Conservation (phyloP, 495 filamentous ascomycete species). For the Annulohypoxylon moriforme region DNA sequence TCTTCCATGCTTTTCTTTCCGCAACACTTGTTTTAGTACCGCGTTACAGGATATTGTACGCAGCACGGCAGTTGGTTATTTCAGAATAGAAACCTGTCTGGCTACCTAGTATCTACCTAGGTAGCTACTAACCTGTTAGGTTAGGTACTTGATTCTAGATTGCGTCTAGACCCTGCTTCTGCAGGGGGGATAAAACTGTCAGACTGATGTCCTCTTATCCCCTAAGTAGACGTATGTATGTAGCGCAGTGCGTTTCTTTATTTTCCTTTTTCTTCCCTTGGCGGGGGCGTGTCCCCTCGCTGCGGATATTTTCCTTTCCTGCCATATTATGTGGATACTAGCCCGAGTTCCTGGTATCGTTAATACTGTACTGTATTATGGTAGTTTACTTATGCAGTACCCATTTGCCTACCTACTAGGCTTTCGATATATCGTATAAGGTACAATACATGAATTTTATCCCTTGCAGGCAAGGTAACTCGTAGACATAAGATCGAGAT, state of each 20-base stretch:
- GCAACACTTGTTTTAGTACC: conserved; percentile 9
- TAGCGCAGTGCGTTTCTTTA: not conserved
- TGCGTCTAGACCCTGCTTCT: not conserved
- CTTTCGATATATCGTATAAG: not conserved
- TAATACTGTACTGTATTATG: not conserved
- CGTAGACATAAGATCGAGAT: conserved; percentile 21
- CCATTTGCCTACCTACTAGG: conserved; percentile 20
- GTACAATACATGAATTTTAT: not conserved
- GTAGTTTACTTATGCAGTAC: too few relatives aligned
- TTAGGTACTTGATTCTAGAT: conserved; percentile 7
- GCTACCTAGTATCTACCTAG: too few relatives aligned
- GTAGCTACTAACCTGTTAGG: conserved; percentile 11
- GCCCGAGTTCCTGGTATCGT: conserved; percentile 33
- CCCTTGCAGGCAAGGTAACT: conserved; percentile 15
- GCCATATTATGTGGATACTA: conserved; percentile 19
- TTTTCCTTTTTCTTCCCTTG: not conserved
- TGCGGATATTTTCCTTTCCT: conserved; percentile 21
- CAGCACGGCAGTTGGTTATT: conserved; percentile 8
- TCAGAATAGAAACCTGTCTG: conserved; percentile 5
- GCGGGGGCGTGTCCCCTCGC: conserved; percentile 10
- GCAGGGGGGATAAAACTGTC: conserved; percentile 5
- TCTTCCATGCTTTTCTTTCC: not conserved
- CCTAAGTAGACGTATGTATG: not conserved
- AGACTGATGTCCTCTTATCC: not conserved
- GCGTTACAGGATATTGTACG: not conserved